phyloP scores from a whole-genome alignment of 2,329 filamentous ascomycete genomes.

The Fusarium sublunatum region DNA sequence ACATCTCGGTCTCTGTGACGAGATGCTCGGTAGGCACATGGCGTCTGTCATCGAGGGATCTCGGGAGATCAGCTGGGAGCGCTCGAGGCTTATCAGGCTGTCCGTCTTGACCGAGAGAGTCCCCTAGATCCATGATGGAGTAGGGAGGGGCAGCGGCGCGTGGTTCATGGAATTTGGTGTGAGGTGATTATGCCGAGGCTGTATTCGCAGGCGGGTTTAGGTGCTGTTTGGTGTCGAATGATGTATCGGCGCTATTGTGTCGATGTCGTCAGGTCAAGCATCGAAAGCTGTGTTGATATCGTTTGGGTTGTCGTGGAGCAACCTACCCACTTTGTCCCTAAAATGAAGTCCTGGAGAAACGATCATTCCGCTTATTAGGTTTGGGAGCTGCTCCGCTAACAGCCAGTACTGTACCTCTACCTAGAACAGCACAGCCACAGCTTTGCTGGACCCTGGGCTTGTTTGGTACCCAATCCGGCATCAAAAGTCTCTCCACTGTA shows the following conservation, averaged over 20 bases:
- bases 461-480: constrained; percentile 16
- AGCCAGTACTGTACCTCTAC: background rate
- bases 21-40: constrained; percentile 70
- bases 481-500: constrained; percentile 1
- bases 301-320: constrained; percentile 41
- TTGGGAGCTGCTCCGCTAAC: constrained; percentile 25
- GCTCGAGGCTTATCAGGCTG: constrained; percentile 57
- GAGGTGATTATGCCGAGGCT: constrained; percentile 8
- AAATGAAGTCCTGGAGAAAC: constrained; percentile 42
- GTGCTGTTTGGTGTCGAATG: background rate
- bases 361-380: constrained; percentile 38
- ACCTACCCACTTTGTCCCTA: constrained; percentile 42
- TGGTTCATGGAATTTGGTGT: constrained; percentile 49
- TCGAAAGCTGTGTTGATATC: constrained; percentile 33
- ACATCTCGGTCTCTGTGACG: constrained; percentile 91
- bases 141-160: constrained; percentile 52
- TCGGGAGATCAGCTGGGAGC: constrained; percentile 88
- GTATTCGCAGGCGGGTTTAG: constrained; percentile 7
- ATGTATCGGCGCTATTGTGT: constrained; percentile 3
- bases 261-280: constrained; percentile 12
- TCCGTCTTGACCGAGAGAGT: constrained; percentile 57
- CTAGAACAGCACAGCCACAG: constrained; percentile 33
- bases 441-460: constrained; percentile 23
- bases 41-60: constrained; percentile 88
- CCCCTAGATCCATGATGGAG: constrained; percentile 69